A percentile compares a stretch with the other conserved stretches of the same genome.
phyloP scores from a whole-genome alignment of 371 early-diverging fungal species.

The Mortierella sp. region DNA sequence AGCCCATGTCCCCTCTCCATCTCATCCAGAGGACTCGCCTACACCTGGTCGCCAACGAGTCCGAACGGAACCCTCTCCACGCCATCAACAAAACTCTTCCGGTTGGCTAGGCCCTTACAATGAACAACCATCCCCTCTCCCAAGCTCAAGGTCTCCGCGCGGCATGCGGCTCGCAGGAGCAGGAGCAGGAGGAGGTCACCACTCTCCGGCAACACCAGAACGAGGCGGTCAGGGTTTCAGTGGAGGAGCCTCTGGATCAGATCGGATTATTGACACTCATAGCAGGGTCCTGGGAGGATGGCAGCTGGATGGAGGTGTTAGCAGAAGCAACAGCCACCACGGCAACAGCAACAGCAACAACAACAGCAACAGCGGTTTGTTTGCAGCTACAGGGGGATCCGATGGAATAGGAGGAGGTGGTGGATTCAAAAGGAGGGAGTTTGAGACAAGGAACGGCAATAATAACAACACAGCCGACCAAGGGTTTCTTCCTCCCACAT shows the following conservation, averaged over 20 bases:
- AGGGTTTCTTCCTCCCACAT: neutral
- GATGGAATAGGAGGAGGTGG: constrained; percentile 12
- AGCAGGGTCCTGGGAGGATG: constrained; percentile 21
- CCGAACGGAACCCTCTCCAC: constrained; percentile 44
- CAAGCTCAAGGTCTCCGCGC: constrained; percentile 27
- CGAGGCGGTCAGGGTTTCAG: constrained; percentile 6
- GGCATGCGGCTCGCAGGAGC: constrained; percentile 12
- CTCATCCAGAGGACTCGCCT: constrained; percentile 28
- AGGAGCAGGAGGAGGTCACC: constrained; percentile 7
- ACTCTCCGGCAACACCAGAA: constrained; percentile 22
- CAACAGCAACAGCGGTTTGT: neutral
- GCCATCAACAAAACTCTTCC: constrained; percentile 39
- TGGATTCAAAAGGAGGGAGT: constrained; percentile 32
- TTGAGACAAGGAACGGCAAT: constrained; percentile 17
- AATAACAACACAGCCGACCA: constrained; percentile 9
- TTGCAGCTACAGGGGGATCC: constrained; percentile 4
- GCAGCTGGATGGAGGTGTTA: constrained; percentile 32
- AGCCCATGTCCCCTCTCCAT: neutral
- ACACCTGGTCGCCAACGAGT: constrained; percentile 41
- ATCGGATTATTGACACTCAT: constrained; percentile 33
- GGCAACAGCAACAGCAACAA: constrained; percentile 13
- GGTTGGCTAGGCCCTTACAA: constrained; percentile 52
- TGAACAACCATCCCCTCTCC: constrained; percentile 33
- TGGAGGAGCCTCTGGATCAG: constrained; percentile 12
- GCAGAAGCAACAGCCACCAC: constrained; percentile 11